Evolutionary conservation across 306 rosid genomes (phyloP), one percentile per base, ranked within the genome.

Genomic region (Quercus alba): DNA sequence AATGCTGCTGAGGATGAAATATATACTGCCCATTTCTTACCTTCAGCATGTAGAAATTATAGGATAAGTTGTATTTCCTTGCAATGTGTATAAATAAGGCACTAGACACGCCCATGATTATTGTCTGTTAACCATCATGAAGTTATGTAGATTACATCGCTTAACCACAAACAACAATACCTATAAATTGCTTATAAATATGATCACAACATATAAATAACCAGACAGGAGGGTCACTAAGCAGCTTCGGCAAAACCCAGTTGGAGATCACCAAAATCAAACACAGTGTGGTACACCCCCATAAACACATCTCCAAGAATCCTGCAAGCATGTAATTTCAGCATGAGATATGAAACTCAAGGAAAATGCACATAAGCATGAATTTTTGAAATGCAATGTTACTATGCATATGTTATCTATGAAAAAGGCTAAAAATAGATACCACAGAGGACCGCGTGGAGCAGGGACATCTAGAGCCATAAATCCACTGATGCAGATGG

Each of bases 301-400:
- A 90, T 90, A 77, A 94, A 92, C 35, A 90, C 90, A 83, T 94
- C 96, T 17, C 98, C 98, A 78, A 91, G 94, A 85, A 94, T 90
- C 98, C 98, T 94, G 93, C 88, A 81, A 10, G 9, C 75, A 84
- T 1, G 61, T 28, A 55, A 30, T 61, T 73, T 72, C 56, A 78
- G 74, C n/a, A 19, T 54, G 59, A 70, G 58, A 78, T 10, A 28
- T 18, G 7, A 46, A 76, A 57, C 75, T 55, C 17, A 25, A 1
- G 20, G 72, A 18, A 33, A 33, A 67, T 67, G 72, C 26, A 33
- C 10, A 73, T 18, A 7, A 21, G 55, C 15, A 25, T 49, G 52
- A 2, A 62, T 5, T 5, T 55, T 55, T 9, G 12, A n/a, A 25
- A 19, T 58, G n/a, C 21, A 76, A 23, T 63, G 5, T n/a, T 1